A percentile compares a stretch with the other conserved stretches of the same genome.
Conservation (phyloP, 768 basidiomycete genomes). For the Harrya chromipes region DNA sequence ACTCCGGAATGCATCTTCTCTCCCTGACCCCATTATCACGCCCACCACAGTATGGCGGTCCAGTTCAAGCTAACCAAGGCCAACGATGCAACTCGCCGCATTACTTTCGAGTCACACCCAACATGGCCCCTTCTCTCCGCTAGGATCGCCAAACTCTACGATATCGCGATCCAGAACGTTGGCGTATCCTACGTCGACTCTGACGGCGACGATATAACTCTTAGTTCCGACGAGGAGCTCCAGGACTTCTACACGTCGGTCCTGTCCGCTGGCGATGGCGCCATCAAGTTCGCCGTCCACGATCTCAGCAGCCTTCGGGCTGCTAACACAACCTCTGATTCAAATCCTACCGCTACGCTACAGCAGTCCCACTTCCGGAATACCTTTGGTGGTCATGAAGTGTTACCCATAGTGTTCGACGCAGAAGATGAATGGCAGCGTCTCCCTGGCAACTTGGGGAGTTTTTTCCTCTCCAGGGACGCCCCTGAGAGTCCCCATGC, state of each 20-base stretch:
- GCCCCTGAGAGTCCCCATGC: conserved; percentile 52
- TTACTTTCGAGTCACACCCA: conserved; percentile 50
- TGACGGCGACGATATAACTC: conserved; percentile 74
- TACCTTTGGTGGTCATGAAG: conserved; percentile 52
- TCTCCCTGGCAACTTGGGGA: conserved; percentile 42
- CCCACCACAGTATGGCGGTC: conserved; percentile 35
- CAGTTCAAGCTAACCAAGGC: conserved; percentile 66
- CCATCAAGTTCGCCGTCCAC: conserved; percentile 60
- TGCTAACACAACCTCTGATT: conserved; percentile 28
- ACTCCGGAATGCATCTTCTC: not conserved
- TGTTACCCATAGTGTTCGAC: conserved; percentile 45
- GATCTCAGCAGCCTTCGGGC: conserved; percentile 47
- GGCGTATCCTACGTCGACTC: conserved; percentile 70
- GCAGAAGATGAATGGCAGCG: conserved; percentile 66
- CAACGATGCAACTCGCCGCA: conserved; percentile 57
- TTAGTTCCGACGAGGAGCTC: conserved; percentile 76
- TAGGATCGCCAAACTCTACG: conserved; percentile 52
- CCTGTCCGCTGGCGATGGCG: conserved; percentile 15
- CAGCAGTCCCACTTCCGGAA: conserved; percentile 48
- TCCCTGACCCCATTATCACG: conserved; percentile 36
- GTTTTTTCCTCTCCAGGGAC: conserved; percentile 36
- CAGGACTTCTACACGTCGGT: conserved; percentile 58
- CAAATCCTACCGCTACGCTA: conserved; percentile 33
- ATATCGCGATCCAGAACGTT: conserved; percentile 54
- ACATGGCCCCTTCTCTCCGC: conserved; percentile 55